phyloP scores from a whole-genome alignment of 1,139 yeast genomes.

The Blastobotrys aristatus region DNA sequence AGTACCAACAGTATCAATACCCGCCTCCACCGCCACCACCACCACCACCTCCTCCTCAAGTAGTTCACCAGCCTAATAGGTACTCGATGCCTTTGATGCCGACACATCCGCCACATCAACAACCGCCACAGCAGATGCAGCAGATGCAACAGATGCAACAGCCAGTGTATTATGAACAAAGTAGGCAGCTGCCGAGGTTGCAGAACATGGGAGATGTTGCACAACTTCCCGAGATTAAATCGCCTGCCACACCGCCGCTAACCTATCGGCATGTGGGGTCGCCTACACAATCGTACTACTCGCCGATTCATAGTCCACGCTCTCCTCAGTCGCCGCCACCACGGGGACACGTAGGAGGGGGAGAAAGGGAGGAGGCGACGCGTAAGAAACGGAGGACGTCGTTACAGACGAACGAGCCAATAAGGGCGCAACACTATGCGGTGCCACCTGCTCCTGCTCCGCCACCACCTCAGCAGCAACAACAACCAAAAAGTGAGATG shows the following conservation, averaged over 20 bases:
- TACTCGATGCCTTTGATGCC: too few relatives aligned
- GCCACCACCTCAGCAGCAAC: slow-evolving; percentile 5
- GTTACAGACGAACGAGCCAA: too few relatives aligned
- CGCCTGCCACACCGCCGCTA: background rate
- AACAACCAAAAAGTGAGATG: slow-evolving; percentile 2
- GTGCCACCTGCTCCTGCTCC: slow-evolving; percentile 3
- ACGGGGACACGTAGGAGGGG: too few relatives aligned
- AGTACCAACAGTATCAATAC: slow-evolving; percentile 8
- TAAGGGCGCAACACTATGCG: too few relatives aligned
- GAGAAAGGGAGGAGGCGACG: too few relatives aligned
- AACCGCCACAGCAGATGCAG: too few relatives aligned
- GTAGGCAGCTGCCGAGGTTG: background rate
- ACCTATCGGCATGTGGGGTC: background rate
- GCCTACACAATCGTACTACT: background rate
- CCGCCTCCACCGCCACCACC: slow-evolving; percentile 10
- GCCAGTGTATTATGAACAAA: slow-evolving; percentile 1
- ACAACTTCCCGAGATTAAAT: background rate
- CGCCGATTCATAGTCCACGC: slow-evolving; percentile 1
- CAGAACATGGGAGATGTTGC: background rate
- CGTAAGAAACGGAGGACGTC: too few relatives aligned
- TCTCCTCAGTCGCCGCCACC: slow-evolving; percentile 12
- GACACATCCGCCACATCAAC: background rate
- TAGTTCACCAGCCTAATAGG: too few relatives aligned
- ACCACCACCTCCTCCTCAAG: slow-evolving; percentile 1
- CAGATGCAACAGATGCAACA: background rate